Base-by-base conservation (phyloP, 768 basidiomycete species). In the Lentinula edodes region DNA sequence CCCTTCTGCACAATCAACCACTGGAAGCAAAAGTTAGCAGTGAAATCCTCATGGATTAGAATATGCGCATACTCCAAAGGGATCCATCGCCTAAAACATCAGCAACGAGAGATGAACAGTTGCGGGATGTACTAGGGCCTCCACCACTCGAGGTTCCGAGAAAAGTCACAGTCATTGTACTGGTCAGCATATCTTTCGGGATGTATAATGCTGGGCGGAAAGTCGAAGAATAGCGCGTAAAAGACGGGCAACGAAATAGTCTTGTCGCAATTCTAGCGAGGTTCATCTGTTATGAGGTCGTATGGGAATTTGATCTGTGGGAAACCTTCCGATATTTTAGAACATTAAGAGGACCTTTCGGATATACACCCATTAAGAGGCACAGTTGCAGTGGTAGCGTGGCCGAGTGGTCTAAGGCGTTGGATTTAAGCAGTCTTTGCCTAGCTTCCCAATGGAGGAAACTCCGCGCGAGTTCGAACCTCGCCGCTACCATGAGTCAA, bases 341-440 rank as follows among this genome's bases (percentile, higher is more conserved):
- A 28, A 28, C 28, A 3, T 28, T 28, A 28, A 3, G 2, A 2
- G 3, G 2, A 28, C 28, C 3, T 28, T 2, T 3, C 3, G 0
- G 3, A 28, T 28, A 28, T 28, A 28, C 3, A 28, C 28, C 28
- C 3, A 28, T 28, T 2, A 28, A 2, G 28, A 4, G 3, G 3
- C 1, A 28, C 3, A 4, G 28, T 28, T 23, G 1, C 3, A 28
- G 28, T 9, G 79, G 78, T 79, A 85, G 83, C 82, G 85, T 90
- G 88, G 86, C 88, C 88, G 88, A 90, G 88, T 88, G 88, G 87
- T 89, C 87, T 89, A 90, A 89, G 88, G 88, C 86, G 88, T 89
- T 88, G 87, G 88, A 88, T 88, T 90, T 90, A 90, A 89, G 88
- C 65, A 23, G 59, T 34, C 12, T 20, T 69, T 68, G 52, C 50